Base-by-base conservation (phyloP, 148 eudicot genomes). In the Oxyria digyna region DNA sequence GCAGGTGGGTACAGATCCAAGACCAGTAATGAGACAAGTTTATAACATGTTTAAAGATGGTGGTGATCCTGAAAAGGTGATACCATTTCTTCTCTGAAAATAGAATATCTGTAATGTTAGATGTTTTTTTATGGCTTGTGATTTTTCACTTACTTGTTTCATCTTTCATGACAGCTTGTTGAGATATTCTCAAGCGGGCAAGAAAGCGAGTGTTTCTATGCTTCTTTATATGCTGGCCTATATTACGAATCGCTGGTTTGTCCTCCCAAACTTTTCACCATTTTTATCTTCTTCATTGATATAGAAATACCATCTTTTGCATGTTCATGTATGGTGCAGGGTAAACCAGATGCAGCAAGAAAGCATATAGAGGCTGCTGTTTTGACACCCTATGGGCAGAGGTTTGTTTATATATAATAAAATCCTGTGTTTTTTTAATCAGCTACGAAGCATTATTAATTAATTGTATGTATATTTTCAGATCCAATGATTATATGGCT, bases 401-500 rank as follows among this genome's bases (percentile, higher is more conserved):
- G 96, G 98, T 93, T 45, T 72, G 81, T 6, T 23, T 67, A 15
- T 13, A 57, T 45, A 29, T 1, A 17, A 33, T n/a, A n/a, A n/a
- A n/a, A n/a, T n/a, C n/a, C 38, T 33, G 42, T 40, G 52, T 14
- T 32, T 13, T 33, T 20, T 57, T 55, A 24, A 2, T 64, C n/a
- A n/a, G 69, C 27, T 15, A 42, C n/a, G 1, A 26, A 2, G 3
- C 37, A 9, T 15, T 24, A 40, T 55, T 70, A 6, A 20, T 31
- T 3, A 33, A 27, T 69, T 29, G 48, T 67, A 40, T 2, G 2
- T n/a, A n/a, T n/a, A n/a, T 11, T 74, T 66, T 50, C 87, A 93
- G 98, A 85, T 84, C 95, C 42, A 89, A 90, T 67, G 96, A 93
- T 75, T 93, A 93, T 78, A 93, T 93, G 98, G 96, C 90, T 67